phyloP scores from a whole-genome alignment of 2,329 filamentous ascomycete species.

The Beauveria sp. region DNA sequence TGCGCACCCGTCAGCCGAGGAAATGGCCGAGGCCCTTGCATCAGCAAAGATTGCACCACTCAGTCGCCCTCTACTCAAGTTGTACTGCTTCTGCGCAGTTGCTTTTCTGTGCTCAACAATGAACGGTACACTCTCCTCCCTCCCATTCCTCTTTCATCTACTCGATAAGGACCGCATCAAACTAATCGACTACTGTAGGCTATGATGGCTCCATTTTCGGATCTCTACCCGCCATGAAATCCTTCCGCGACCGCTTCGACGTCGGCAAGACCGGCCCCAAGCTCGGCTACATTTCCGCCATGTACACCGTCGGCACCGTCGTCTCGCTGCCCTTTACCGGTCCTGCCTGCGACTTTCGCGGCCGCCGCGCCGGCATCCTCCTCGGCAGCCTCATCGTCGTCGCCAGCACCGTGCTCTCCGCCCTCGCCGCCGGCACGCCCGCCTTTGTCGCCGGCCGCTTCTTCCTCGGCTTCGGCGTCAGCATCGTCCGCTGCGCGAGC shows the following conservation, averaged over 20 bases:
- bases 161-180: background rate
- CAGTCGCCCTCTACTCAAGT: slow-evolving; percentile 12
- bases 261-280: slow-evolving; percentile 5
- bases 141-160: background rate
- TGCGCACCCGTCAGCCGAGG: slow-evolving; percentile 9
- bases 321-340: slow-evolving; percentile 22
- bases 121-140: slow-evolving; percentile 8
- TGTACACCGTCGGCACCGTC: slow-evolving; percentile 10
- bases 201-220: slow-evolving; percentile 44
- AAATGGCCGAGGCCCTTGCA: slow-evolving; percentile 13
- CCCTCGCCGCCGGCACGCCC: slow-evolving; percentile 26
- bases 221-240: slow-evolving; percentile 32
- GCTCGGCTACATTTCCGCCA: slow-evolving; percentile 10
- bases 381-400: slow-evolving; percentile 9
- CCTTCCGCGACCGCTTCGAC: slow-evolving; percentile 5
- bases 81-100: slow-evolving; percentile 12
- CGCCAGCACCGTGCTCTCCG: slow-evolving; percentile 37
- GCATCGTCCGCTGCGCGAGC: slow-evolving; percentile 25
- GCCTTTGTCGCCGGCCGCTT: slow-evolving; percentile 52
- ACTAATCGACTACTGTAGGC: slow-evolving; percentile 8
- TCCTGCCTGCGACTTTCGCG: slow-evolving; percentile 13
- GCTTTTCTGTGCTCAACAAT: slow-evolving; percentile 15
- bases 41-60: slow-evolving; percentile 2
- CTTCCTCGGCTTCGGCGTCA: slow-evolving; percentile 47
- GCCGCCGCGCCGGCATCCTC: slow-evolving; percentile 9